A percentile compares a stretch with the other conserved stretches of the same genome.
phyloP scores from a whole-genome alignment of 2,329 filamentous ascomycete species.

The Chaetomiaceae sp. region DNA sequence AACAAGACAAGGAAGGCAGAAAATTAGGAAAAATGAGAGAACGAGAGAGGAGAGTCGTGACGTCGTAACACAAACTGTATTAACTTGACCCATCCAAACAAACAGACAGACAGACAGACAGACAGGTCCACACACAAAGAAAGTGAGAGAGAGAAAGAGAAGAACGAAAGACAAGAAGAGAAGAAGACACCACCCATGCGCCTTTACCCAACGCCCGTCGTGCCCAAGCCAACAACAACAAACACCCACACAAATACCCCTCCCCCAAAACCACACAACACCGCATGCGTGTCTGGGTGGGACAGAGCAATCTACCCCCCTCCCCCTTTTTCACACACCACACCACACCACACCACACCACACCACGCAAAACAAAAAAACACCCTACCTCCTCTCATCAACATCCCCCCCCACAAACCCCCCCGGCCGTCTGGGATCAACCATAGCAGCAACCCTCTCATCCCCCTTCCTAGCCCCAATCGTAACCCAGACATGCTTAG shows the following conservation, averaged over 20 bases:
- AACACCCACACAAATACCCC: no score
- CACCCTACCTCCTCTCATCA: conserved; percentile 34
- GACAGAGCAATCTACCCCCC: neutral
- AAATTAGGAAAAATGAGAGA: neutral
- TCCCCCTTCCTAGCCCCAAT: conserved; percentile 61
- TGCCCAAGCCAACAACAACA: no score
- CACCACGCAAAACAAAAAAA: neutral
- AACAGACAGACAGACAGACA: neutral
- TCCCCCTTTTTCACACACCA: neutral
- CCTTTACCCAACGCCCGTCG: no score
- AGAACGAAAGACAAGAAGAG: neutral
- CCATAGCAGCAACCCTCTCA: conserved; percentile 48
- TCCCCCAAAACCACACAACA: no score
- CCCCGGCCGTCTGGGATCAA: conserved; percentile 50
- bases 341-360: neutral
- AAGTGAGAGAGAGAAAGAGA: neutral
- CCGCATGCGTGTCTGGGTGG: no score
- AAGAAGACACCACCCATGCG: neutral
- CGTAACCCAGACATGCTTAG: conserved; percentile 65
- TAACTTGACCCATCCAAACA: neutral
- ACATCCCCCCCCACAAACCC: conserved; percentile 50
- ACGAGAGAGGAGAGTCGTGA: conserved; percentile 4
- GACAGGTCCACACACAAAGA: no score
- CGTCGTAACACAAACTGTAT: conserved; percentile 10
- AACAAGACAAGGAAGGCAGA: no score